Evolutionary conservation across 2,329 filamentous ascomycete species (phyloP), one percentile per base, ranked within the genome.

Genomic region (Talaromyces islandicus): DNA sequence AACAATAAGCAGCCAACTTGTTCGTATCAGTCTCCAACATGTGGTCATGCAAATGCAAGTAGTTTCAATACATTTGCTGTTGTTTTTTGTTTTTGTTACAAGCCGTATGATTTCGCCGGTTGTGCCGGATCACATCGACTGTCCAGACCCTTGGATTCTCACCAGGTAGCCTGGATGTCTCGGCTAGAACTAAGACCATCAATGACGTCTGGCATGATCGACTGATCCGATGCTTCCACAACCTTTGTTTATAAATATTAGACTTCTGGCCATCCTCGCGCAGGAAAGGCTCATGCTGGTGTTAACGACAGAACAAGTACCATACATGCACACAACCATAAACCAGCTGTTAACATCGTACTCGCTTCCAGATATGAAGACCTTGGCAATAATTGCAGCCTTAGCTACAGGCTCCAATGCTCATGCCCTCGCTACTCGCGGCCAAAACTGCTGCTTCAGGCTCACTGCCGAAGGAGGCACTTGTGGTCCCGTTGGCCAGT

Each of bases 401-500:
- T 71, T 80, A 21, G 70, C 74, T 64, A 69, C 70, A 38, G 73
- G 75, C 32, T 73, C 76, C 58, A 77, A 79, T 65, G 73, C 76
- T 57, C 77, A 79, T 65, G 79, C 78, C 53, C 69, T 78, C 19
- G 68, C 76, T 60, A 61, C 71, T 59, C 71, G 77, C 38, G 64
- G 63, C 56, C 71, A 70, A 35, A 73, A 68, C 54, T 83, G 83
- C 67, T 80, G 79, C 64, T 86, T 87, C 71, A 75, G 78, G 60
- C 67, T 87, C 32, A 77, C 74, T 7, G 80, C 75, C 30, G 81
- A 82, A 12, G 77, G 74, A 59, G 73, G 75, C 14, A 76, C 78
- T 48, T 61, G 56, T 29, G 84, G 85, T 21, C 70, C 76, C 4
- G 75, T 89, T 43, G 85, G 84, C 12, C 82, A 89, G 69, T 77